Conservation (phyloP, 495 filamentous ascomycete species). For the Acidiella bohemica region DNA sequence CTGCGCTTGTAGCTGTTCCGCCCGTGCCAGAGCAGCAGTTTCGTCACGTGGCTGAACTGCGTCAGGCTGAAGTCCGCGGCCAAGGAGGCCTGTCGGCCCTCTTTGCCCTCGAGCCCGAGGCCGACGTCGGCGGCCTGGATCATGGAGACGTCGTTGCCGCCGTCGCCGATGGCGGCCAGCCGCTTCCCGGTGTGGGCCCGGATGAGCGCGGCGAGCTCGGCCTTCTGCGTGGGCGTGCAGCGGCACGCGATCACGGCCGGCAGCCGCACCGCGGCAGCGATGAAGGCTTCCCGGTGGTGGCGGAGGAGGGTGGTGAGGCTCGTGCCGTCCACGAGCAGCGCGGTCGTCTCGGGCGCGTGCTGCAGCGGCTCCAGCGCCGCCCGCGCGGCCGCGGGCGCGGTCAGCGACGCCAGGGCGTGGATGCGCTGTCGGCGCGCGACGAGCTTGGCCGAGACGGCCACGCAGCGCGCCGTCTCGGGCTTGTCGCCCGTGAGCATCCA, state of each 20-base stretch:
- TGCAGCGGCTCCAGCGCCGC: conserved; percentile 79
- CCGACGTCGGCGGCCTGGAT: conserved; percentile 97
- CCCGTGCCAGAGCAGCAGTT: conserved; percentile 95
- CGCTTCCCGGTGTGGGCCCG: conserved; percentile 84
- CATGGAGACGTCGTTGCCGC: conserved; percentile 98
- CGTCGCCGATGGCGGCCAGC: conserved; percentile 92
- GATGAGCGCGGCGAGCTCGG: conserved; percentile 82
- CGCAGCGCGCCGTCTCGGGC: conserved; percentile 92
- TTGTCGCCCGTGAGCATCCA: conserved; percentile 99
- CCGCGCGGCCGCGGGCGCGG: conserved; percentile 62
- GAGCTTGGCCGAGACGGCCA: conserved; percentile 85
- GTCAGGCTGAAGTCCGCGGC: conserved; percentile 94
- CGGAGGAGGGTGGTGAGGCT: conserved; percentile 69
- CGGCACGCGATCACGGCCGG: conserved; percentile 93
- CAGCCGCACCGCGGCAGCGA: conserved; percentile 71
- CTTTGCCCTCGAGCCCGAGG: conserved; percentile 95
- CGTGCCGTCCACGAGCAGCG: conserved; percentile 89
- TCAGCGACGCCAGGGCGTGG: conserved; percentile 64
- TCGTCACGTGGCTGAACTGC: conserved; percentile 91
- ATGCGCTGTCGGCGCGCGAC: conserved; percentile 94
- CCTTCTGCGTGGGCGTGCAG: conserved; percentile 95
- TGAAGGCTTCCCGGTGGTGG: conserved; percentile 71
- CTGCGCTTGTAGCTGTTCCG: conserved; percentile 91
- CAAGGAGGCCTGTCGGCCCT: conserved; percentile 85
- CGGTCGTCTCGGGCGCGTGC: conserved; percentile 64